phyloP scores from a whole-genome alignment of 768 basidiomycete species.

The Boletus huronensis region DNA sequence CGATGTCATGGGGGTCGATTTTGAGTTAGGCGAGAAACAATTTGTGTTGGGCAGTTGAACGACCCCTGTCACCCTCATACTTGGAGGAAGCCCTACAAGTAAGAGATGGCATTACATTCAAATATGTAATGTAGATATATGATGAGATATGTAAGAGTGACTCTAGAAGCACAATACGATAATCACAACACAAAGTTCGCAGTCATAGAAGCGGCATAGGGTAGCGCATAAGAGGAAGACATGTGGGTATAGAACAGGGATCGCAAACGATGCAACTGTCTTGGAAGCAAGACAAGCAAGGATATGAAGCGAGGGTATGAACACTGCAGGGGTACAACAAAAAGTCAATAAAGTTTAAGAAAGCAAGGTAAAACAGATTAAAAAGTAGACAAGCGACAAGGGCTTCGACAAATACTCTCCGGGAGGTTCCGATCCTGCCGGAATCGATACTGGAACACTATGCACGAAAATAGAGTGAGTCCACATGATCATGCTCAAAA shows the following conservation, averaged over 20 bases:
- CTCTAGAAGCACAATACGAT: conserved; percentile 27
- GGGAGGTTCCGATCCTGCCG: conserved; percentile 47
- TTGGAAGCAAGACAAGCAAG: not conserved
- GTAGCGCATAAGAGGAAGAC: conserved; percentile 14
- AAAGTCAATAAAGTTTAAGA: conserved; percentile 19
- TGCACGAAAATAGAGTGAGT: not conserved
- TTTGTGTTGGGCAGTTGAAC: not conserved
- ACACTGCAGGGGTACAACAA: conserved; percentile 23
- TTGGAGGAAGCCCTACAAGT: not conserved
- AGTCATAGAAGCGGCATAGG: conserved; percentile 15
- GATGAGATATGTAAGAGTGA: conserved; percentile 9
- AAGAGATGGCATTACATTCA: conserved; percentile 9
- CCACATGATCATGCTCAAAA: not conserved
- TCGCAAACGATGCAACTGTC: conserved; percentile 1
- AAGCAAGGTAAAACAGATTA: conserved; percentile 20
- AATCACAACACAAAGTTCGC: conserved; percentile 10
- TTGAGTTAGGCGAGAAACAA: not conserved
- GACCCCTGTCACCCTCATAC: not conserved
- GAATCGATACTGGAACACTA: conserved; percentile 67
- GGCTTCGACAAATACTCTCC: conserved; percentile 41
- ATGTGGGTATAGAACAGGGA: conserved; percentile 20
- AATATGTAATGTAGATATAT: conserved; percentile 20
- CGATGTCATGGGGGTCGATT: conserved; percentile 50
- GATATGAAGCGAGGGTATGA: conserved; percentile 20
- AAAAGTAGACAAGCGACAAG: conserved; percentile 60